These are phyloP conservation scores for Elaeagnus macrophylla DNA, from an alignment of 306 rosid genomes.

Conservation along the genomic window DNA sequence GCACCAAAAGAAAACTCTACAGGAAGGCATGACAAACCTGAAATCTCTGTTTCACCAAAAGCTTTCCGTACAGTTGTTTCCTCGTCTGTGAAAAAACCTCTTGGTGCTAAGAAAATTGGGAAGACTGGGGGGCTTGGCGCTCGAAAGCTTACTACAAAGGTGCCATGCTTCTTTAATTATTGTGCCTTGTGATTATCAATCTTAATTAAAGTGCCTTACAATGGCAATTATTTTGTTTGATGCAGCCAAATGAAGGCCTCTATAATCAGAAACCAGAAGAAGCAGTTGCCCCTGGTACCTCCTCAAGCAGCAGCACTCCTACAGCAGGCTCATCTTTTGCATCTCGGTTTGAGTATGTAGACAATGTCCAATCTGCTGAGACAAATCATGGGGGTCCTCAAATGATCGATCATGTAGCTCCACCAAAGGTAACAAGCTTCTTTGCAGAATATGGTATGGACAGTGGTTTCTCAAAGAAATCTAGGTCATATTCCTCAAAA, in stretches of 20 bases:
- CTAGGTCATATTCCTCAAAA: constrained; percentile 51
- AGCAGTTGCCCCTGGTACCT: constrained; percentile 45
- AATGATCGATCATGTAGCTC: constrained; percentile 46
- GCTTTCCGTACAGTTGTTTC: constrained; percentile 41
- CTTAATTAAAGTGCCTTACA: constrained; percentile 3
- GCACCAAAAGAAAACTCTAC: constrained; percentile 39
- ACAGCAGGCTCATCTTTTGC: constrained; percentile 44
- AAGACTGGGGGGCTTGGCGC: constrained; percentile 91
- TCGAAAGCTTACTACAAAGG: constrained; percentile 63
- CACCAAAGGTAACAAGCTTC: constrained; percentile 83
- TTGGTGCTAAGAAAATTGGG: constrained; percentile 72
- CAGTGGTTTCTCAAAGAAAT: constrained; percentile 45
- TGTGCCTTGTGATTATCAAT: constrained; percentile 9
- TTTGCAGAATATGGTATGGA: constrained; percentile 92
- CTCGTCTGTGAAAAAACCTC: constrained; percentile 58
- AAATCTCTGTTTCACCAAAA: constrained; percentile 50
- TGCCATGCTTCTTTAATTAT: constrained; percentile 12
- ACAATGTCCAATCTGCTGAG: constrained; percentile 63
- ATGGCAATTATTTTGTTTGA: constrained; percentile 19
- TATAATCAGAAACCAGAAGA: constrained; percentile 96
- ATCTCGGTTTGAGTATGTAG: constrained; percentile 90
- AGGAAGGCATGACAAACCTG: constrained; percentile 46
- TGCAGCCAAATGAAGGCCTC: constrained; percentile 74
- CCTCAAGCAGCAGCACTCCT: constrained; percentile 33
- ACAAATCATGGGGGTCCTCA: constrained; percentile 50